Evolutionary conservation across 805 yeast genomes (phyloP).

Genomic region (Soucietia sequanensis): DNA sequence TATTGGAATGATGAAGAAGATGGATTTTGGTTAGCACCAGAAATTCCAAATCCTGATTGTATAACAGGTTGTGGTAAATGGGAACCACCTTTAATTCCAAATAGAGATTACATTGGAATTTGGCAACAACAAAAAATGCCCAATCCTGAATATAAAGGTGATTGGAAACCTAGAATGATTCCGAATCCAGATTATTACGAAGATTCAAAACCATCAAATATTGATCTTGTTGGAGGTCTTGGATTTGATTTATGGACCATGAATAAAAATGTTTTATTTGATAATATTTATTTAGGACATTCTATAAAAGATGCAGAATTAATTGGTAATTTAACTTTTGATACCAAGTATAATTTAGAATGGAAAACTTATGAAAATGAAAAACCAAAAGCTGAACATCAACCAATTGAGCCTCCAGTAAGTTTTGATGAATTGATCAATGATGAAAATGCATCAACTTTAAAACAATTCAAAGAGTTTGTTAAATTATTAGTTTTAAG

Average conservation of each 20-base stretch:
- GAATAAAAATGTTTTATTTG: slow-evolving; percentile 71
- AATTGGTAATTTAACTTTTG: slow-evolving; percentile 75
- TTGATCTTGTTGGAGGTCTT: slow-evolving; percentile 71
- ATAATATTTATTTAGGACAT: slow-evolving; percentile 84
- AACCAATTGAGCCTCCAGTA: slow-evolving; percentile 45
- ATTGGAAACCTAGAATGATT: slow-evolving; percentile 67
- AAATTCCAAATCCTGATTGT: slow-evolving; percentile 74
- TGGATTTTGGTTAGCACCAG: slow-evolving; percentile 79
- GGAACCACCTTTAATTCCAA: slow-evolving; percentile 64
- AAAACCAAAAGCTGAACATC: slow-evolving; percentile 41
- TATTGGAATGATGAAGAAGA: slow-evolving; percentile 91
- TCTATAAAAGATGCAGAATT: slow-evolving; percentile 79
- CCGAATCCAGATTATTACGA: slow-evolving; percentile 69
- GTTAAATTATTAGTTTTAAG: slow-evolving; percentile 15
- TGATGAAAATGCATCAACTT: slow-evolving; percentile 11
- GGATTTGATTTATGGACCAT: slow-evolving; percentile 92
- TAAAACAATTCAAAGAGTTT: slow-evolving; percentile 15
- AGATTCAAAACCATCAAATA: slow-evolving; percentile 55
- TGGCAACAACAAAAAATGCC: slow-evolving; percentile 69
- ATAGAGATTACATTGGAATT: slow-evolving; percentile 72
- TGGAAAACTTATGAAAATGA: slow-evolving; percentile 36
- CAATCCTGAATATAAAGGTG: slow-evolving; percentile 80
- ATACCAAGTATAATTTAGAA: slow-evolving; percentile 54
- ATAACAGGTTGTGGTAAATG: slow-evolving; percentile 78
- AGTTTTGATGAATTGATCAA: slow-evolving; percentile 34